phyloP scores from a whole-genome alignment of 345 rosid genomes.

The Rhizophora mangle region DNA sequence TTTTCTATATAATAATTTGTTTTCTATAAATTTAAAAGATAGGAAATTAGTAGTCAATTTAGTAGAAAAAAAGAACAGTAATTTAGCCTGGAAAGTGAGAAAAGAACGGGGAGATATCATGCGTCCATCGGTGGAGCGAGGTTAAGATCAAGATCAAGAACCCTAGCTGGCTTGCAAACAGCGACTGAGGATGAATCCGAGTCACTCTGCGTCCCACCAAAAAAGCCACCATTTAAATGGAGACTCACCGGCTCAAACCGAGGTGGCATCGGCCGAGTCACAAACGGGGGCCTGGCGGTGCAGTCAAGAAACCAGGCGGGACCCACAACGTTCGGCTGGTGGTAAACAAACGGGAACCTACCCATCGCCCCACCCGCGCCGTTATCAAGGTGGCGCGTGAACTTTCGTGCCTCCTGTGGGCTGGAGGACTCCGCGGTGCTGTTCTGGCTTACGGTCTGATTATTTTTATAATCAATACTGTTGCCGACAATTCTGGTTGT shows the following conservation, averaged over 20 bases:
- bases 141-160: constrained; percentile 58
- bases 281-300: constrained; percentile 32
- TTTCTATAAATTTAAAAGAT: background rate
- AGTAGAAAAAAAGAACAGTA: background rate
- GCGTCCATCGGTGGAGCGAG: constrained; percentile 63
- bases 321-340: constrained; percentile 23
- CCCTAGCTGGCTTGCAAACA: constrained; percentile 33
- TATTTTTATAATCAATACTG: background rate
- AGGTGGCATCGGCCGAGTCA: constrained; percentile 41
- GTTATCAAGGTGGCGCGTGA: constrained; percentile 15
- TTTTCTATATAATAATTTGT: background rate
- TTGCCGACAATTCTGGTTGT: background rate
- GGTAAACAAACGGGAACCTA: constrained; percentile 49
- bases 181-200: constrained; percentile 42
- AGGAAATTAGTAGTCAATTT: background rate
- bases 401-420: constrained; percentile 31
- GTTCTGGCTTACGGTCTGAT: constrained; percentile 37
- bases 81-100: constrained; percentile 4
- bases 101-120: constrained; percentile 19
- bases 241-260: constrained; percentile 40
- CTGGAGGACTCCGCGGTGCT: constrained; percentile 43
- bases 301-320: constrained; percentile 40
- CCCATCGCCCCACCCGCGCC: constrained; percentile 10
- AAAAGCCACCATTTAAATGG: constrained; percentile 22
- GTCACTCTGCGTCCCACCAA: constrained; percentile 35